phyloP scores from a whole-genome alignment of 495 filamentous ascomycete genomes.

The Penicillium daleae region DNA sequence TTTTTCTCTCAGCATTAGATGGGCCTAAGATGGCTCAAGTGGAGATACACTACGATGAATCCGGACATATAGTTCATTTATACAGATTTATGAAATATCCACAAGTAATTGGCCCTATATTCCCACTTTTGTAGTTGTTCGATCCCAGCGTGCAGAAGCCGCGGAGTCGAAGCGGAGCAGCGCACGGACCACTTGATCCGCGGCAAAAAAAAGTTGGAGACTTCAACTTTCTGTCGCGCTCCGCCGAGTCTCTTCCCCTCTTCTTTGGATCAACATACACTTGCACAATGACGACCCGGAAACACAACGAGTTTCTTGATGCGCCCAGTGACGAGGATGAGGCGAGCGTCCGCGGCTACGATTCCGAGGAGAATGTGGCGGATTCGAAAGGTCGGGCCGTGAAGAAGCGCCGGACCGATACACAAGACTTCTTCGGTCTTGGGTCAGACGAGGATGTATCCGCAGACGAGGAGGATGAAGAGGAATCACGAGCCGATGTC shows the following conservation, averaged over 20 bases:
- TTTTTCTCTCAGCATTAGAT: slow-evolving; percentile 21
- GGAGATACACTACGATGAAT: slow-evolving; percentile 14
- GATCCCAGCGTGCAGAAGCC: not conserved
- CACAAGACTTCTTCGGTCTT: slow-evolving; percentile 41
- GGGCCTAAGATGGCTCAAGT: slow-evolving; percentile 16
- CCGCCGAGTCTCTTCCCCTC: not conserved
- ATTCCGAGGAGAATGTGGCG: slow-evolving; percentile 69
- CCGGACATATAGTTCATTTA: slow-evolving; percentile 13
- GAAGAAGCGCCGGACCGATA: slow-evolving; percentile 65
- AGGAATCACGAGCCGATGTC: slow-evolving; percentile 16
- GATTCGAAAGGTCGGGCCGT: slow-evolving; percentile 62
- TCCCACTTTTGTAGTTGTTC: not conserved
- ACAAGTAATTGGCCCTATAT: not conserved
- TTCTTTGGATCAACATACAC: not conserved
- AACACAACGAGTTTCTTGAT: slow-evolving; percentile 77
- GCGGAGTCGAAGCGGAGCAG: not conserved
- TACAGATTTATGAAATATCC: not conserved
- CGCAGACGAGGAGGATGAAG: slow-evolving; percentile 29
- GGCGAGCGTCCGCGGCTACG: slow-evolving; percentile 60
- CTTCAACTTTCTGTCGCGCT: slow-evolving; percentile 7
- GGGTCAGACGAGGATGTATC: slow-evolving; percentile 44
- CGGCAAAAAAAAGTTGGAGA: slow-evolving; percentile 32
- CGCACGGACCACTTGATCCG: slow-evolving; percentile 33
- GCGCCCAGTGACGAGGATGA: slow-evolving; percentile 65
- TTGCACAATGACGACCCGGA: slow-evolving; percentile 64